A percentile compares a stretch with the other conserved stretches of the same genome.
Conservation (phyloP, 352 stramenopile genomes). For the Globisporangium lucens region DNA sequence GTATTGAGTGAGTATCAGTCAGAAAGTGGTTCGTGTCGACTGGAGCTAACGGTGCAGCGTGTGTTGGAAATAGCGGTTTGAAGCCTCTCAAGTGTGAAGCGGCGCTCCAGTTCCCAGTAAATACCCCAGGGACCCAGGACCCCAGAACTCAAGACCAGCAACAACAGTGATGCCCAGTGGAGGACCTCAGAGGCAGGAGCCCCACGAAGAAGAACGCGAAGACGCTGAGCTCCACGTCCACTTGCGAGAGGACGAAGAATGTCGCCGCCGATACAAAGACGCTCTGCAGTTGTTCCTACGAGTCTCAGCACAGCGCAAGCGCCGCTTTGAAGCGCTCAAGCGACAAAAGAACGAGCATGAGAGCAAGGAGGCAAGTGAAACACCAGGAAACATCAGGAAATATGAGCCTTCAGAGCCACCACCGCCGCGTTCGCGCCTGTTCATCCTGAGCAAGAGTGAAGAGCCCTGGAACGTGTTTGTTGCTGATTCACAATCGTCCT, state of each 20-base stretch:
- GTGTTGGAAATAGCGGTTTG: not conserved
- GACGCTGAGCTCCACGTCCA: not conserved
- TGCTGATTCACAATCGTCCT: not conserved
- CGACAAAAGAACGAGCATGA: not conserved
- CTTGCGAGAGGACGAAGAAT: not conserved
- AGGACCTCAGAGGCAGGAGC: not conserved
- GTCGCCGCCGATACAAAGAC: not conserved
- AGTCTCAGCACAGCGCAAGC: constrained; percentile 2
- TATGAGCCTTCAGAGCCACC: not conserved
- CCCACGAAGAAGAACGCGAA: not conserved
- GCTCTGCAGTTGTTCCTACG: not conserved
- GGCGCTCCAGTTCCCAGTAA: not conserved
- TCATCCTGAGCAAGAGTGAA: constrained; percentile 23
- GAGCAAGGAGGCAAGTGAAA: not conserved
- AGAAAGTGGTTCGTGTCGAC: no score
- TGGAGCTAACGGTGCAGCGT: not conserved
- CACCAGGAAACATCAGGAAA: not conserved
- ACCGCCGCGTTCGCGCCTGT: constrained; percentile 16
- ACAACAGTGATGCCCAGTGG: not conserved
- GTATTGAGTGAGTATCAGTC: no score
- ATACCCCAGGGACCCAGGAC: no score
- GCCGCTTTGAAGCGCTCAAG: constrained; percentile 6
- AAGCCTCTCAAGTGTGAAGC: not conserved
- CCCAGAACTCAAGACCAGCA: not conserved
- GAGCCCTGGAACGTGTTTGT: constrained; percentile 46